A percentile compares a stretch with the other conserved stretches of the same genome.
Evolutionary conservation across 2,329 filamentous ascomycete genomes (phyloP).

Genomic region (Tolypocladium tropicale): DNA sequence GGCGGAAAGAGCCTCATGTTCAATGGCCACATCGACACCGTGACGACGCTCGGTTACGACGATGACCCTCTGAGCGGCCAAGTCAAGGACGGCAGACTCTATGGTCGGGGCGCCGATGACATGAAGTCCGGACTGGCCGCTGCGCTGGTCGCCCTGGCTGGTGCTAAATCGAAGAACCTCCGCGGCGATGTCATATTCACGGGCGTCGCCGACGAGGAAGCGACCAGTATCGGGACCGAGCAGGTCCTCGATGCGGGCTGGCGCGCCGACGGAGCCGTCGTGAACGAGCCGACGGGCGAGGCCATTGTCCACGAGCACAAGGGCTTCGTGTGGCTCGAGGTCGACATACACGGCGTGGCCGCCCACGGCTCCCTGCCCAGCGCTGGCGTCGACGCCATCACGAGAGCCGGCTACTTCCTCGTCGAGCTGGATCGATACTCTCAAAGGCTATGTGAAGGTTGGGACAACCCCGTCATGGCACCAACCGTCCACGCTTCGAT

Average conservation of each 20-base stretch:
- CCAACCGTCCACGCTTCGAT: slow-evolving; percentile 35
- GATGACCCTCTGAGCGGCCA: slow-evolving; percentile 32
- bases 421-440: slow-evolving; percentile 32
- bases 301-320: slow-evolving; percentile 36
- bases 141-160: slow-evolving; percentile 28
- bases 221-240: slow-evolving; percentile 37
- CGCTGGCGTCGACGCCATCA: slow-evolving; percentile 39
- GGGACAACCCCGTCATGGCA: slow-evolving; percentile 21
- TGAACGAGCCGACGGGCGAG: slow-evolving; percentile 35
- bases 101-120: slow-evolving; percentile 36
- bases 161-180: slow-evolving; percentile 25
- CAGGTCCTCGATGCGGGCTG: slow-evolving; percentile 40
- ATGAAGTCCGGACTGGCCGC: slow-evolving; percentile 44
- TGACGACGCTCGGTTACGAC: slow-evolving; percentile 35
- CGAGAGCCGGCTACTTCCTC: slow-evolving; percentile 35
- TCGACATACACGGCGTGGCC: slow-evolving; percentile 29
- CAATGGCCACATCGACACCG: slow-evolving; percentile 44
- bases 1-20: slow-evolving; percentile 38
- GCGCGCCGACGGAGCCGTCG: slow-evolving; percentile 40
- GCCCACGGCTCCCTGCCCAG: slow-evolving; percentile 31
- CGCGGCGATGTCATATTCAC: slow-evolving; percentile 41
- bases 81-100: slow-evolving; percentile 26
- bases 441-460: slow-evolving; percentile 15
- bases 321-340: slow-evolving; percentile 36
- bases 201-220: slow-evolving; percentile 44